Evolutionary conservation across 306 rosid genomes (phyloP), one percentile per base, ranked within the genome.

Genomic region (Oemleria cerasiformis): DNA sequence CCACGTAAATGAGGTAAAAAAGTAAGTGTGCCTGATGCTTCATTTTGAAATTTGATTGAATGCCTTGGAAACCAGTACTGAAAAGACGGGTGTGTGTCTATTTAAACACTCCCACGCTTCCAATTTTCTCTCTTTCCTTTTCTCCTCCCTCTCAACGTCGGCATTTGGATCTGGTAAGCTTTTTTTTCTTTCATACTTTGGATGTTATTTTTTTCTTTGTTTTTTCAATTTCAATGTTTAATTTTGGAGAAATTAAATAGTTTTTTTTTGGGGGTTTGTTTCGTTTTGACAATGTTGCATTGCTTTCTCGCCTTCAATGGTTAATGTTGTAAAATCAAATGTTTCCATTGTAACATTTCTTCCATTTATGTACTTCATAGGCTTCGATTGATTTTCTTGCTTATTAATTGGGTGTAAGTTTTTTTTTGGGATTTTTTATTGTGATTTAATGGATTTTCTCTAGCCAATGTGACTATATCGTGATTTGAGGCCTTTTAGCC

Each of bases 161-260:
- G 76, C 49, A 66, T 61, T 68, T 76, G 20, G 49, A 75, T 77
- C 79, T 57, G 65, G 40, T 68, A 20, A 7, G 9, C 19, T 75
- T 19, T 1, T 40, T 62, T 19, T 23, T 51, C 34, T 39, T 9
- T 13, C 1, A 47, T 51, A 3, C 25, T 49, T 25, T 48, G 16
- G 17, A 39, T 6, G 45, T 39, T 48, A 9, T 9, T 3, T 38
- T 60, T 39, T 14, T 59, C 12, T 56, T 42, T 9, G 5, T 7
- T 2, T 17, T 56, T 57, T 25, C n/a, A 23, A 48, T 42, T 40
- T 8, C 20, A 70, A 21, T 14, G 41, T 53, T 69, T 54, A 48
- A 15, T 8, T 43, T 39, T 38, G 21, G 50, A 54, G 50, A 9
- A 21, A 14, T 2, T 14, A 21, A 55, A 8, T 55, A 1, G 25